A percentile compares a stretch with the other conserved stretches of the same genome.
These are phyloP conservation scores for Curvularia lunata DNA, from an alignment of 2,329 filamentous ascomycete genomes.

Conservation along the genomic window DNA sequence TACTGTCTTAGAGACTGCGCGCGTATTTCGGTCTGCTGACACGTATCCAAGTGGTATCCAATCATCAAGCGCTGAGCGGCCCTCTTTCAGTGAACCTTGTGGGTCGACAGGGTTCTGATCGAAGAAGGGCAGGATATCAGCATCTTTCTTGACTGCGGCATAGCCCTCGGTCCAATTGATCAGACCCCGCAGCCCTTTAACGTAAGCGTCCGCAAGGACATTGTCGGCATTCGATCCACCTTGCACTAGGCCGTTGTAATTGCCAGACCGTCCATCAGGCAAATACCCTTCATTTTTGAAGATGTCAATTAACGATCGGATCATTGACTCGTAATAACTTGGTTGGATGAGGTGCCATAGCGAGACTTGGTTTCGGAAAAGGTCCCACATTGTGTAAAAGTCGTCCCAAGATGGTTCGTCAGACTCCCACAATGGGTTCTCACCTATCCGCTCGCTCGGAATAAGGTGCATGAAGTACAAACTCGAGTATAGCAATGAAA, in stretches of 20 bases:
- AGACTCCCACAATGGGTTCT: slow-evolving; percentile 72
- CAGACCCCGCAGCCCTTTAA: slow-evolving; percentile 66
- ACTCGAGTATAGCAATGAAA: slow-evolving; percentile 44
- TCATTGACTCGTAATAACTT: slow-evolving; percentile 66
- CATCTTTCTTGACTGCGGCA: slow-evolving; percentile 73
- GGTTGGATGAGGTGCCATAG: slow-evolving; percentile 69
- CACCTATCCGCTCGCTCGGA: slow-evolving; percentile 55
- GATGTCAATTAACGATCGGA: slow-evolving; percentile 73
- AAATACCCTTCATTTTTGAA: slow-evolving; percentile 67
- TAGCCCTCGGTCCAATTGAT: slow-evolving; percentile 77
- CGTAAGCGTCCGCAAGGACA: slow-evolving; percentile 69
- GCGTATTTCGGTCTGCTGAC: slow-evolving; percentile 47
- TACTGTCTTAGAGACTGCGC: slow-evolving; percentile 51
- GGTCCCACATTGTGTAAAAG: slow-evolving; percentile 78
- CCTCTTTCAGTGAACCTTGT: slow-evolving; percentile 51
- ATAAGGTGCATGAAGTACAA: slow-evolving; percentile 49
- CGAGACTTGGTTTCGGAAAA: slow-evolving; percentile 61
- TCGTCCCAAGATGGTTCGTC: slow-evolving; percentile 72
- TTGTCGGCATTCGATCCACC: slow-evolving; percentile 48
- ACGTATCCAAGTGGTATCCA: slow-evolving; percentile 54
- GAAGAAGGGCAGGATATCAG: slow-evolving; percentile 59
- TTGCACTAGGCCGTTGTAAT: slow-evolving; percentile 62
- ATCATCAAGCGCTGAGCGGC: slow-evolving; percentile 52
- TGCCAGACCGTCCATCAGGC: slow-evolving; percentile 67
- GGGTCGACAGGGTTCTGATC: slow-evolving; percentile 45